Base-by-base conservation (phyloP, 352 stramenopile genomes). In the Phytophthora quininea region DNA sequence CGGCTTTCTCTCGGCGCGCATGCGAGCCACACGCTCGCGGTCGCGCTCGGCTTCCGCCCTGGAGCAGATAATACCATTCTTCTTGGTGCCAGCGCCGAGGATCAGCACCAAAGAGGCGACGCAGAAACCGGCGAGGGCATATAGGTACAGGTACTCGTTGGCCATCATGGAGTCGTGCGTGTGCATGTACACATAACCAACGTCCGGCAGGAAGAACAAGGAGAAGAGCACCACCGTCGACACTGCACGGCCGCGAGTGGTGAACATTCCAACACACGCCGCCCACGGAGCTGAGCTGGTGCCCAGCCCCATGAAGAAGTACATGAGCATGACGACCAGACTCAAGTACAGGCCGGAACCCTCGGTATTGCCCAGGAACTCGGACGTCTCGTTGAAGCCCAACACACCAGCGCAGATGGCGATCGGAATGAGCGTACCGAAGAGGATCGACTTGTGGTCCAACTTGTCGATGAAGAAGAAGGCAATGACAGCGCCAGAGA, bases 381-480 rank as follows among this genome's bases (percentile, higher is more conserved):
- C 51, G 0, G 77, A 87, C 27, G 59, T 75, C 47, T 90, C 82
- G 67, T 93, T 85, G 43, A 90, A 86, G 49, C 81, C 85, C 12
- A 93, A 43, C 8, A 83, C 53, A 38, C 73, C 80, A 15, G 73
- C 72, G 31, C 73, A 86, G 24, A 84, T 60, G 2, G 76, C 74
- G 2, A 91, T 62, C 0, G 83, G 82, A 19, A 92, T 79, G 8
- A 93, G 68, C 50, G 86, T 91, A 30, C 80, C 81, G 27, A 90
- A 82, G 7, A 93, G 61, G 31, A 93, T 77, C 5, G 74, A 86
- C 66, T 87, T 86, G 77, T 92, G 84, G 60, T 91, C 83, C 27
- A 90, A 57, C 58, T 87, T 86, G 71, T 93, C 85, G 35, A 93
- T 91, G 70, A 91, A 86, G 69, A 93, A 93, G 64, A 93, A 88